phyloP scores from a whole-genome alignment of 352 stramenopile genomes.

The Detonula confervacea region DNA sequence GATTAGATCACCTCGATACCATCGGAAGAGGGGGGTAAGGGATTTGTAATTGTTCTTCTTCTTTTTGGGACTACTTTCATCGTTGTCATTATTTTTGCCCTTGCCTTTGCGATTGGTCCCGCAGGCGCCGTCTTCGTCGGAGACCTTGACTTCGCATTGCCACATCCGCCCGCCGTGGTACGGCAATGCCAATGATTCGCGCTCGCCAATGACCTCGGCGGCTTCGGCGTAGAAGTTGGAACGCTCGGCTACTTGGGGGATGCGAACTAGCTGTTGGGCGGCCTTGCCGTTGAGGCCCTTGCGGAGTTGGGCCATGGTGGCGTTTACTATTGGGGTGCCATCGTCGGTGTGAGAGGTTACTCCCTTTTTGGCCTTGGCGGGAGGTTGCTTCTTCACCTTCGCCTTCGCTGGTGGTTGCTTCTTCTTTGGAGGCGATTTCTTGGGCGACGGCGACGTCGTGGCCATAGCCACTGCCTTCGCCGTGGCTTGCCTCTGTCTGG shows the following conservation, averaged over 20 bases:
- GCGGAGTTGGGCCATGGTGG: constrained; percentile 44
- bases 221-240: constrained; percentile 62
- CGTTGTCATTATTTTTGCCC: constrained; percentile 8
- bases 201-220: constrained; percentile 53
- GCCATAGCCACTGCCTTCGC: no score
- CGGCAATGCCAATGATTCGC: constrained; percentile 63
- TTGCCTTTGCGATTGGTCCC: constrained; percentile 38
- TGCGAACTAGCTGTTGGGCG: constrained; percentile 46
- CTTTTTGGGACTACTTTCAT: constrained; percentile 25
- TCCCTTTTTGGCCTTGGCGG: constrained; percentile 11
- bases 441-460: no score
- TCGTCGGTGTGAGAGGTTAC: constrained; percentile 44
- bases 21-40: constrained; percentile 69
- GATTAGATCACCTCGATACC: constrained; percentile 58
- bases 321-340: constrained; percentile 47
- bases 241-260: constrained; percentile 49
- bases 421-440: no score
- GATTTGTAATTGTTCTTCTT: constrained; percentile 25
- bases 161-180: constrained; percentile 72
- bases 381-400: background rate
- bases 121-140: constrained; percentile 44
- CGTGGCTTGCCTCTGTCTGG: no score
- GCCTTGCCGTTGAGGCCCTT: constrained; percentile 15
- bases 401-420: no score
- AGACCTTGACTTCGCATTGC: constrained; percentile 64